Evolutionary conservation across 495 filamentous ascomycete species (phyloP).

Genomic region (Penicillium silybi): DNA sequence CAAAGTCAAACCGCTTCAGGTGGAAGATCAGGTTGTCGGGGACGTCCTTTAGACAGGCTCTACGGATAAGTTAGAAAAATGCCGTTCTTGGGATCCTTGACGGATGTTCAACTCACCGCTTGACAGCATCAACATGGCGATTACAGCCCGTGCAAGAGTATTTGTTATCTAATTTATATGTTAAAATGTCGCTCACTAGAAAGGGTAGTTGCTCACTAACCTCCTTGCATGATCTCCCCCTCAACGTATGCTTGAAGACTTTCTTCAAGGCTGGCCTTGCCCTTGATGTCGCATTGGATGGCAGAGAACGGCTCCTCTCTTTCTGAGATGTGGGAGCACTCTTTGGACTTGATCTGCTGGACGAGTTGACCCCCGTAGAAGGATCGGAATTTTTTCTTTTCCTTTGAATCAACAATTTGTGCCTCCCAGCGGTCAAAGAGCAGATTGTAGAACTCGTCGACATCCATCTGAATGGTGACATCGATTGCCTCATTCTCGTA

Average conservation of each 20-base stretch:
- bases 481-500: conserved; percentile 86
- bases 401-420: conserved; percentile 62
- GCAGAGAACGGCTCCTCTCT: conserved; percentile 87
- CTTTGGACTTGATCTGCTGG: conserved; percentile 91
- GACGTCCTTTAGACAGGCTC: conserved; percentile 84
- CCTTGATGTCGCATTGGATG: conserved; percentile 96
- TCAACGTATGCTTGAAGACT: conserved; percentile 92
- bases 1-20: conserved; percentile 95
- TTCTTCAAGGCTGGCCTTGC: conserved; percentile 77
- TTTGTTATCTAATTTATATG: conserved; percentile 69
- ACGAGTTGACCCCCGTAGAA: conserved; percentile 91
- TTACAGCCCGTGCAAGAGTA: conserved; percentile 94
- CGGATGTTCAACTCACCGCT: conserved; percentile 50
- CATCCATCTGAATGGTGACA: conserved; percentile 90
- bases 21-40: conserved; percentile 95
- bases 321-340: conserved; percentile 92
- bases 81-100: not conserved
- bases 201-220: conserved; percentile 36
- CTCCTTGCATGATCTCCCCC: conserved; percentile 95
- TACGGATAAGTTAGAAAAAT: not conserved
- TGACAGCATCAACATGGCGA: conserved; percentile 89
- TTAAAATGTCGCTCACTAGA: conserved; percentile 5
- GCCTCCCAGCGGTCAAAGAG: conserved; percentile 89
- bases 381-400: conserved; percentile 72
- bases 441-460: conserved; percentile 95